Percentiles rank a stretch among this genome's conserved stretches.
These are phyloP conservation scores for Candida tetrigidarum DNA, from an alignment of 1,139 yeast genomes.

Conservation along the genomic window DNA sequence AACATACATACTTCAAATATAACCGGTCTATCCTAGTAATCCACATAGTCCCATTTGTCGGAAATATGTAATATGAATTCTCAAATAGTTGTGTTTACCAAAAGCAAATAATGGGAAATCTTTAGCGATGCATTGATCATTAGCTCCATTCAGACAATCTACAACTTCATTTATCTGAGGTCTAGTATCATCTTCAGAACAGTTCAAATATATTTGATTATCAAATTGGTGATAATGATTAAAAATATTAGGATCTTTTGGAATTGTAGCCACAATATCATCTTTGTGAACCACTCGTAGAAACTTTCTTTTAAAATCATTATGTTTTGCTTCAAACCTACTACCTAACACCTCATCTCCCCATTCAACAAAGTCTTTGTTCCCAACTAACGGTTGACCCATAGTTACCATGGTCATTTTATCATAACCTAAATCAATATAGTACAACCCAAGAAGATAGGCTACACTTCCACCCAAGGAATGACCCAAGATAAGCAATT, in stretches of 20 bases:
- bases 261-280: constrained; percentile 51
- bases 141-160: constrained; percentile 36
- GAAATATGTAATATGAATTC: constrained; percentile 52
- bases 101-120: constrained; percentile 28
- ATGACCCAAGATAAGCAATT: constrained; percentile 50
- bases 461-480: constrained; percentile 58
- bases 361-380: constrained; percentile 42
- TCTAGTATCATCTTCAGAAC: constrained; percentile 28
- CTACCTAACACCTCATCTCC: constrained; percentile 41
- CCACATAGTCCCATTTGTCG: constrained; percentile 54
- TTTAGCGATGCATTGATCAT: constrained; percentile 39
- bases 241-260: constrained; percentile 28
- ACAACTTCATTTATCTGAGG: constrained; percentile 36
- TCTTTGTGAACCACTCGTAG: constrained; percentile 49
- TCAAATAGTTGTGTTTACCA: constrained; percentile 31
- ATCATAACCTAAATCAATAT: constrained; percentile 38
- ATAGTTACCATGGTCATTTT: constrained; percentile 44
- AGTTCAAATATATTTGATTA: constrained; percentile 51
- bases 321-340: constrained; percentile 21
- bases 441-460: constrained; percentile 41
- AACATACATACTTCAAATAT: neutral
- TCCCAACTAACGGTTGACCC: constrained; percentile 59
- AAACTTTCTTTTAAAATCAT: constrained; percentile 31
- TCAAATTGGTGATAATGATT: constrained; percentile 42
- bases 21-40: constrained; percentile 21